Base-by-base conservation (phyloP, 441 rosid species). In the Arabidopsis hybrid region DNA sequence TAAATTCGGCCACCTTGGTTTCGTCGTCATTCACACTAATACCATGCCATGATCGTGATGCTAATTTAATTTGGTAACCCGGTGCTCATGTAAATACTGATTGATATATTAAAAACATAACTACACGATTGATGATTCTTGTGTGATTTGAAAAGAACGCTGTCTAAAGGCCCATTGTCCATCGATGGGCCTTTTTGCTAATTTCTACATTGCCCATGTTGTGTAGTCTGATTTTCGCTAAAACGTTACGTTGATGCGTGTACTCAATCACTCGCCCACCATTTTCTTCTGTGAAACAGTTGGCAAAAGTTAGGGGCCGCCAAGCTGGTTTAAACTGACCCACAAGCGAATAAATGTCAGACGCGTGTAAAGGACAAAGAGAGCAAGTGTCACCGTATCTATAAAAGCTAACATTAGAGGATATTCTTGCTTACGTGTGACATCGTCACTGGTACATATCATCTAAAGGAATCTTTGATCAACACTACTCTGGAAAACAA, bases 391-490 rank as follows among this genome's bases (percentile, higher is more conserved):
- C 61, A 39, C 7, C 42, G 35, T 51, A 63, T 62, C 56, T 51
- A 8, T 7, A 21, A 51, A 32, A 60, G 60, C 40, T 26, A 49
- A 1, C 7, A 1, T 1, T 29, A 31, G 47, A 57, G 71, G 72
- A 73, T 73, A 73, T 67, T 60, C 31, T 67, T 29, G 68, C 73
- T 67, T 50, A 40, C 60, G 67, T 67, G 78, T n/a, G 2, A 59
- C 4, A 40, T 66, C 3, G 17, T 67, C 47, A 67, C 11, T 66
- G 36, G 72, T 57, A 10, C 29, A 51, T 52, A 72, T 72, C 62
- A 21, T 21, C 26, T 21, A 21, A 21, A 21, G 26, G 26, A 29
- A 71, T 71, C 67, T 13, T 4, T 18, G 8, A 53, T 50, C 36
- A 29, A 21, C 26, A 21, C 26, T 21, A 21, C 26, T 21, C 26